Base-by-base conservation (phyloP, 768 basidiomycete genomes). In the Leccinum subgranulosum region DNA sequence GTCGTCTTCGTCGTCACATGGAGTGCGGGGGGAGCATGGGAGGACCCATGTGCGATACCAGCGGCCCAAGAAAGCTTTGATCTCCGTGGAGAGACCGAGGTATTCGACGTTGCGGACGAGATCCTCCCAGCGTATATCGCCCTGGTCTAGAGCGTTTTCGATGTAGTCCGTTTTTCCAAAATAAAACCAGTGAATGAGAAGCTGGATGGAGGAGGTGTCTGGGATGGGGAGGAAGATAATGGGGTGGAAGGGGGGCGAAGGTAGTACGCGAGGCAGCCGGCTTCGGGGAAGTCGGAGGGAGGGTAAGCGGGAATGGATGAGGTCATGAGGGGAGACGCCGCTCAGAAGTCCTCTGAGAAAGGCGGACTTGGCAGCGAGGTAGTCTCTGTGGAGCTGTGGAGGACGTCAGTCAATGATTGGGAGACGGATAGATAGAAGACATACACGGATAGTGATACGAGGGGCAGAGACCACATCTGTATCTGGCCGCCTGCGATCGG, bases 21-120 rank as follows among this genome's bases (percentile, higher is more conserved):
- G 61, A 4, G 60, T 56, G 43, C 61, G 64, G 45, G 67, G 66
- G 28, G 69, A 73, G 45, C 68, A 69, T 1, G 78, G 73, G 51
- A 81, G 75, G 46, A 83, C 66, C 87, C 87, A 88, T 27, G 78
- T 76, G 53, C 80, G 76, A 71, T 88, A 92, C 87, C 89, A 94
- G 56, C 77, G 79, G 0, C 87, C 84, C 49, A 94, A 77, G 66
- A 89, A 89, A 15, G 85, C 72, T 69, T 91, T 93, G 71, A 94
- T 84, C 46, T 89, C 86, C 17, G 84, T 75, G 53, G 84, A 78
- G 60, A 95, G 80, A 19, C 85, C 87, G 50, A 96, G 85, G 67
- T 92, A 95, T 68, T 95, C 92, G 68, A 88, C 92, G 70, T 94
- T 96, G 58, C 88, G 84, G 19, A 90, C 90, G 59, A 95, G 77